Percentiles rank a stretch among this genome's conserved stretches.
Evolutionary conservation across 2,329 filamentous ascomycete species (phyloP).

Genomic region (Allantophomopsis cytisporea): DNA sequence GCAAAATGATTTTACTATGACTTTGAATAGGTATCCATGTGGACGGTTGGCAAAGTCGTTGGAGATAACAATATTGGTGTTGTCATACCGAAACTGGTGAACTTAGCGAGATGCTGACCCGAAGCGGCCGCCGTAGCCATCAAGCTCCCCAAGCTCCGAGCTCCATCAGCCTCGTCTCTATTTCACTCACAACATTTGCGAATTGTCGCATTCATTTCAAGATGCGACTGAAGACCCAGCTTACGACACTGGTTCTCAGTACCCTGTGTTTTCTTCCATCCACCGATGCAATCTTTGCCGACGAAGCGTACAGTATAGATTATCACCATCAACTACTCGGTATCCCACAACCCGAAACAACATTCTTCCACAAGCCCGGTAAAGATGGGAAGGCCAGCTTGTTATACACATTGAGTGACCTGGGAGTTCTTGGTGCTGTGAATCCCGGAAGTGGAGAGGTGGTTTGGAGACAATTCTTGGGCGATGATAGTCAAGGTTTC

Average conservation of each 20-base stretch:
- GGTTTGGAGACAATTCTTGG: constrained; percentile 73
- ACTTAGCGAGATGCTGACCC: too few species aligned
- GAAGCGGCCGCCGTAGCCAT: too few species aligned
- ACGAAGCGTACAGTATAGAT: constrained; percentile 86
- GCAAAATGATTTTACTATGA: too few species aligned
- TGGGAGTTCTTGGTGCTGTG: constrained; percentile 71
- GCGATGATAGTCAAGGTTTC: constrained; percentile 26
- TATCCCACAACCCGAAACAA: constrained; percentile 65
- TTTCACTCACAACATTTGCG: too few species aligned
- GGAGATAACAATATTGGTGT: neutral
- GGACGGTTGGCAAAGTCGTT: too few species aligned
- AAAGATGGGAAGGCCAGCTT: constrained; percentile 74
- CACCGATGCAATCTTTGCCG: constrained; percentile 57
- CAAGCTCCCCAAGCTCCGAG: too few species aligned
- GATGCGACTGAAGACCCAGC: constrained; percentile 16
- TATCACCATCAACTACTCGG: constrained; percentile 88
- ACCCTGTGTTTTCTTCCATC: constrained; percentile 16
- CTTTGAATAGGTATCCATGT: too few species aligned
- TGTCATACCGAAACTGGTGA: too few species aligned
- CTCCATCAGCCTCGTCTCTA: neutral
- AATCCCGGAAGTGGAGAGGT: constrained; percentile 76
- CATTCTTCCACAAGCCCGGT: constrained; percentile 87
- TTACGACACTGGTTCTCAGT: constrained; percentile 10
- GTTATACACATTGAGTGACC: constrained; percentile 80
- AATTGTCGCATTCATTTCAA: neutral